A percentile compares a stretch with the other conserved stretches of the same genome.
These are phyloP conservation scores for Fusarium penzigii DNA, from an alignment of 2,329 filamentous ascomycete species.

Conservation along the genomic window DNA sequence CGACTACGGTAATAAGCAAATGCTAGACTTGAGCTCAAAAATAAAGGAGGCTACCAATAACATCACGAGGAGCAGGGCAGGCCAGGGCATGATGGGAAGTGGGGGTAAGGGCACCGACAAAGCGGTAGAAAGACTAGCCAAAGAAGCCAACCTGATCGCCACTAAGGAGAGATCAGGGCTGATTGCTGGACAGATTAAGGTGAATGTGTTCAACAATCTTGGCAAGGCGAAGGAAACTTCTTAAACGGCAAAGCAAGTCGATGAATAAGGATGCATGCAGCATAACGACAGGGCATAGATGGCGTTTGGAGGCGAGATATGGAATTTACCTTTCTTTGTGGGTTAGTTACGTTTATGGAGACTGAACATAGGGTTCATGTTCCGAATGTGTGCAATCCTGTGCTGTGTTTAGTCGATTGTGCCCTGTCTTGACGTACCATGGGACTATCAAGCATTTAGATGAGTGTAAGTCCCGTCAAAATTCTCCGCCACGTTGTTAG, in stretches of 20 bases:
- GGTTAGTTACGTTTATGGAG: background rate
- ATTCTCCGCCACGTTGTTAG: no score
- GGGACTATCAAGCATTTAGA: no score
- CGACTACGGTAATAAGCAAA: constrained; percentile 90
- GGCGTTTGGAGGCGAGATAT: constrained; percentile 31
- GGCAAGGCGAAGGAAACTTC: constrained; percentile 23
- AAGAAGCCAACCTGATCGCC: constrained; percentile 61
- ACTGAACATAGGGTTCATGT: no score
- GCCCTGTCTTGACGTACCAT: no score
- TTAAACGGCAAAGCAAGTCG: constrained; percentile 14
- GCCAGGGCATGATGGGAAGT: constrained; percentile 27
- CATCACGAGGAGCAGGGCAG: constrained; percentile 28
- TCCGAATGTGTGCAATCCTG: no score
- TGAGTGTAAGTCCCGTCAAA: no score
- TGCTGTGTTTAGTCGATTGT: no score
- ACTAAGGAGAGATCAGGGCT: constrained; percentile 64
- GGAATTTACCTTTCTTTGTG: constrained; percentile 7
- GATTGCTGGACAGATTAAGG: constrained; percentile 63
- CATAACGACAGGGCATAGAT: constrained; percentile 28
- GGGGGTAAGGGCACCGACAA: constrained; percentile 38
- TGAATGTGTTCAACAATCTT: constrained; percentile 57
- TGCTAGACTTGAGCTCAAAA: constrained; percentile 83
- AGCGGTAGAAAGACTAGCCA: constrained; percentile 60
- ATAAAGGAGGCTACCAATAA: constrained; percentile 62
- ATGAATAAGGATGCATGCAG: constrained; percentile 21